phyloP scores from a whole-genome alignment of 495 filamentous ascomycete genomes.

The Neurospora sp. region DNA sequence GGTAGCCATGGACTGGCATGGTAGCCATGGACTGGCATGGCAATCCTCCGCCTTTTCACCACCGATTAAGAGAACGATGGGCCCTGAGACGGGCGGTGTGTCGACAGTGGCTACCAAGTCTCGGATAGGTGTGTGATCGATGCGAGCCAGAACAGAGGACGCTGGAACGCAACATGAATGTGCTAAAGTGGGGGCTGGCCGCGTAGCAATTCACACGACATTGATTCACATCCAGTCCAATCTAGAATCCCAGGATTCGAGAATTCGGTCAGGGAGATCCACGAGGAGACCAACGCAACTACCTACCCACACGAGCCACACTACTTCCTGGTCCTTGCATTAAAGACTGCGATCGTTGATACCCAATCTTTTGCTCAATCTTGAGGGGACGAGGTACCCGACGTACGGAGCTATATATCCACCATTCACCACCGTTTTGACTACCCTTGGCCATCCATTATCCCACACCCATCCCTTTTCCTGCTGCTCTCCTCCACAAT shows the following conservation, averaged over 20 bases:
- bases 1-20: not conserved
- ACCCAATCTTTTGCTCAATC: not conserved
- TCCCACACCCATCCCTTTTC: not conserved
- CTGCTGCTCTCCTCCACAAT: not conserved
- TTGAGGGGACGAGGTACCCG: not conserved
- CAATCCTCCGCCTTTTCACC: not conserved
- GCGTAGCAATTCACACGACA: not conserved
- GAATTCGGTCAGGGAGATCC: not conserved
- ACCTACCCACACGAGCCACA: not conserved
- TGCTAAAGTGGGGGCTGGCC: not conserved
- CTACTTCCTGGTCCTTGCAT: not conserved
- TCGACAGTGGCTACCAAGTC: not conserved
- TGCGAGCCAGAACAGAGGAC: not conserved
- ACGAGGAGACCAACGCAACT: not conserved
- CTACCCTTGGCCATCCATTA: not conserved
- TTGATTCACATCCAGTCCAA: not conserved
- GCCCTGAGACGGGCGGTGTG: not conserved
- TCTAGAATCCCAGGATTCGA: not conserved
- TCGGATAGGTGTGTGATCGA: not conserved
- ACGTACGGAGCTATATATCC: not conserved
- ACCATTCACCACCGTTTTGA: not conserved
- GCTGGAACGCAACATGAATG: not conserved
- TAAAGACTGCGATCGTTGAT: not conserved
- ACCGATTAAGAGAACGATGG: not conserved
- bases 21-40: not conserved